Base-by-base conservation (phyloP, 2,329 filamentous ascomycete genomes). In the Alternaria panax region DNA sequence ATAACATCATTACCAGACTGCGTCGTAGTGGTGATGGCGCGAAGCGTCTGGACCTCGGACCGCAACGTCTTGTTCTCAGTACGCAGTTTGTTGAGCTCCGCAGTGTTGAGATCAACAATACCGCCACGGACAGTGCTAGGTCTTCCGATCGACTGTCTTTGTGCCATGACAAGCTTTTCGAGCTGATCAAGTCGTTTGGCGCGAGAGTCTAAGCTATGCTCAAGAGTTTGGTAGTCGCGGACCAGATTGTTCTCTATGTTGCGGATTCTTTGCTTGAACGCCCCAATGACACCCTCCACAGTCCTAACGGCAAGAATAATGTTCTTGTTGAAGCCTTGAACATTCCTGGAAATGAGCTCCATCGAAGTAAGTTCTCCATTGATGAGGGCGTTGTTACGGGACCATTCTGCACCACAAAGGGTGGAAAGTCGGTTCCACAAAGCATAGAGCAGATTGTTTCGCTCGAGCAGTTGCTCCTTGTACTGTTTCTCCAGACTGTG, bases 401-500 rank as follows among this genome's bases (percentile, higher is more conserved):
- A 88, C 94, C 95, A 99, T 73, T 98, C 95, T 0, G 88, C 86
- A 11, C 95, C 95, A 71, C 95, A 98, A 42, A 98, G 85, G 0
- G 87, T 85, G 4, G 92, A 93, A 8, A 99, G 85, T 45, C 91
- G 87, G 64, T 94, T 94, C 95, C 95, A 99, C 5, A 98, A 82
- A n/a, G 88, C 85, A 22, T 97, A 86, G 18, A 98, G 85, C 52
- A 99, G 83, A 60, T 92, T 90, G 79, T 98, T 97, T 55, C 95
- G 89, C 79, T 98, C 95, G 42, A 86, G 86, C 38, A 98, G 85
- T 79, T 98, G 93, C 52, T 97, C 93, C 68, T 90, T 91, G 78
- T 92, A 91, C 58, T 89, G 87, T 64, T 88, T 85, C 78, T 99
- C 95, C 7, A 97, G 84, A 53, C 86, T 84, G 1, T 88, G 83